Evolutionary conservation across 176 grass and related monocot species (phyloP), one percentile per base, ranked within the genome.

Genomic region (Stipa capillata): DNA sequence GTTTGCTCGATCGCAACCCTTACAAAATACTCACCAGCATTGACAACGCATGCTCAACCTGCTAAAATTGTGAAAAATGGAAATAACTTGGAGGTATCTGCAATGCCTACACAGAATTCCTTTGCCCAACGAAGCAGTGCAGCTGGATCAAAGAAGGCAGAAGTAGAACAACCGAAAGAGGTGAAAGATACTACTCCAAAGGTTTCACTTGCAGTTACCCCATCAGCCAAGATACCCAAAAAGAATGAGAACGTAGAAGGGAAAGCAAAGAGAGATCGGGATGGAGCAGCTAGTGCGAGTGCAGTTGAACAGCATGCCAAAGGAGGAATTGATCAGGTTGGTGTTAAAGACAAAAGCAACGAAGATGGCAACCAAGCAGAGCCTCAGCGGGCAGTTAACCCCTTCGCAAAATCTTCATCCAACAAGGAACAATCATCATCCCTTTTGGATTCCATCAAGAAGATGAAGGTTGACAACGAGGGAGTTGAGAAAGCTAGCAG

Each of bases 401-500:
- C 91, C 9, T 94, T 90, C 28, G 87, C 85, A 24, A 94, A 88
- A 86, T 83, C 78, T 1, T 66, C 79, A 21, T 90, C 69, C 16
- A 79, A 27, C 74, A 84, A 85, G 68, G 85, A 86, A 31, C 88
- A 88, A 6, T 75, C 87, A 52, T 59, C 87, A 45, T 80, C 81
- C 20, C 68, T 93, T 51, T 58, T 90, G 43, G 91, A 93, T 73
- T 93, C 91, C 59, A 90, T 93, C 1, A 90, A 89, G 59, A 93
- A 87, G 52, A 93, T 87, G 87, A 90, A 93, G 54, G 77, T 77
- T 31, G 84, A 87, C 55, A 66, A 63, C 15, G 62, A 88, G 18
- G 85, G 80, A 72, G 74, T 72, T 72, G 83, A 79, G 15, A 88
- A 88, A 35, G 59, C 55, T 52, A 76, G 36, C 68, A 86, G 86